Base-by-base conservation (phyloP, 345 rosid species). In the Lepidium didymum region DNA sequence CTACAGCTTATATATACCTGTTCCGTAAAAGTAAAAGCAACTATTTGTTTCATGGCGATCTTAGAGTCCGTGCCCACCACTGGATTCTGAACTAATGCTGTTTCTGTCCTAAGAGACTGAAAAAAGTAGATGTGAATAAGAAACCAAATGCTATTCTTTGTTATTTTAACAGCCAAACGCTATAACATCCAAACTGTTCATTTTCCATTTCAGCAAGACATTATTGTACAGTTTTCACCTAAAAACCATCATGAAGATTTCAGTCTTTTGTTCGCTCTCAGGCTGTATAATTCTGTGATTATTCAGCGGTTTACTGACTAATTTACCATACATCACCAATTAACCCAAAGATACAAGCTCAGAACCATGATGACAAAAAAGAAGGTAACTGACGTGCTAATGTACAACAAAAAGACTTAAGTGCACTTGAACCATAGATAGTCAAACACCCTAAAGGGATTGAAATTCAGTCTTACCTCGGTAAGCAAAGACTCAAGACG, bases 31-130 rank as follows among this genome's bases (percentile, higher is more conserved):
- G 92, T 82, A 79, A 92, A 92, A 61, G 95, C 83, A 69, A 92
- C 83, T 57, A 92, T 67, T 77, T 86, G 88, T 83, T 86, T 85
- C 65, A 85, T 59, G 59, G 67, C 85, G 77, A 74, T 61, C 72
- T 74, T 78, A 50, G 92, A 76, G 73, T 76, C 87, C 15, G 73
- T 38, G 29, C 79, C 92, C 64, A 71, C 84, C 49, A 23, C 60
- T 47, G 77, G 83, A 27, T 68, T 78, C 71, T 81, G 68, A 65
- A 80, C 81, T 73, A 82, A 74, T 69, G 84, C 81, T 69, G 75
- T 89, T 60, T 87, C 84, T 38, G 95, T 82, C 58, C 98, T 92
- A 67, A 89, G 84, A 47, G 95, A 92, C 98, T 92, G 81, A 18
- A 60, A 44, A 67, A 67, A 37, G 64, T 53, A 67, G 43, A 67